phyloP scores from a whole-genome alignment of 768 basidiomycete species.

The Dioszegia hungarica region DNA sequence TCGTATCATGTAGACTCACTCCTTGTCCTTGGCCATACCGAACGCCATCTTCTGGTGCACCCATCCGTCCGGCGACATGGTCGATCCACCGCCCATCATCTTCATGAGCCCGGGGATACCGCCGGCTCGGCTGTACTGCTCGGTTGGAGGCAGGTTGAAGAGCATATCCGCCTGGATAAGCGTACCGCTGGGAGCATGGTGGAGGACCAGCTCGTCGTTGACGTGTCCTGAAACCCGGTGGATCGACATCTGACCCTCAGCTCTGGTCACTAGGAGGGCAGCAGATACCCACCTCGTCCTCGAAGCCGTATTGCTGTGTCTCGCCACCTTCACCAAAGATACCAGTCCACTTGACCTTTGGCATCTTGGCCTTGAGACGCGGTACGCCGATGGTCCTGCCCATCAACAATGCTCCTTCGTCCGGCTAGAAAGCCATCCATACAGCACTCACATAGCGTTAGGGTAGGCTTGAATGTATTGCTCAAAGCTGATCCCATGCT shows the following conservation, averaged over 20 bases:
- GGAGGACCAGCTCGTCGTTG: conserved; percentile 79
- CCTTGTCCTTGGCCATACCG: conserved; percentile 44
- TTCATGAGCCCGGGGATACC: conserved; percentile 27
- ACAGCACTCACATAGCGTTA: conserved; percentile 21
- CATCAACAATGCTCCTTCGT: not conserved
- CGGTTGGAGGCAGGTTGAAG: conserved; percentile 71
- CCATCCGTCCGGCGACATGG: conserved; percentile 36
- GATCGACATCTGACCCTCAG: conserved; percentile 29
- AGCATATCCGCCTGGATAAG: conserved; percentile 77
- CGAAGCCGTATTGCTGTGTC: conserved; percentile 68
- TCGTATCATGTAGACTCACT: conserved; percentile 38
- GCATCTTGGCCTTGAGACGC: conserved; percentile 55
- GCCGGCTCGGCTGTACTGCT: conserved; percentile 56
- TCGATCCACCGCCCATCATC: conserved; percentile 14
- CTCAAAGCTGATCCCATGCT: conserved; percentile 49
- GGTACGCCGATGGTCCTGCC: conserved; percentile 59
- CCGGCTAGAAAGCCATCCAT: conserved; percentile 1
- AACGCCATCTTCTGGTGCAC: conserved; percentile 40
- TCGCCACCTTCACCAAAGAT: conserved; percentile 64
- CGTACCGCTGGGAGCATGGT: conserved; percentile 65
- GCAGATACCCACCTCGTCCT: conserved; percentile 52
- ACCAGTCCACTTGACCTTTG: conserved; percentile 51
- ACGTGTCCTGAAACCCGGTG: conserved; percentile 58
- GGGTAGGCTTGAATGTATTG: conserved; percentile 14
- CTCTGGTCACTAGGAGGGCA: not conserved